Evolutionary conservation across 495 filamentous ascomycete genomes (phyloP), one percentile per base, ranked within the genome.

Genomic region (Pseudoneurospora amorphoporcata): DNA sequence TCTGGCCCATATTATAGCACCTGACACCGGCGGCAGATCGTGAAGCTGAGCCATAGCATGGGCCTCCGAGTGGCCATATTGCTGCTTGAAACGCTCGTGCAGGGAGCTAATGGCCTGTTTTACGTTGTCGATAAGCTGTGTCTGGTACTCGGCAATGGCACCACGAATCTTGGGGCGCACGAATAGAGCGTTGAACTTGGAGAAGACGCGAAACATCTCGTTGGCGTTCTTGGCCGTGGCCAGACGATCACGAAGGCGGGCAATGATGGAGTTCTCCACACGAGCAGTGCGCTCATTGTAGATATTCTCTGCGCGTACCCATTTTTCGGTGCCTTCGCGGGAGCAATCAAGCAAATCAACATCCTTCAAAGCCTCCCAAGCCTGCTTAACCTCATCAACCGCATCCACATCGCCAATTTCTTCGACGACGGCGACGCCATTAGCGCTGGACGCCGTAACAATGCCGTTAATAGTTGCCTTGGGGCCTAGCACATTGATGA

Each of bases 201-300:
- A 99, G 79, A 98, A 98, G 68, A 99, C 95, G 43, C 96, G 92
- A 80, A 99, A 99, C 95, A 98, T 99, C 79, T 98, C 95, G 79
- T 96, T 98, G 29, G 95, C 95, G 70, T 90, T 94, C 85, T 94
- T 98, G 14, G 95, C 94, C 3, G 92, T 97, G 3, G 95, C 95
- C 69, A 99, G 85, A 53, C 95, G 91, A 82, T 99, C 95, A 76
- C 96, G 87, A 10, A 99, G 84, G 42, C 94, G 89, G 71, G 95
- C 94, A 79, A 99, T 99, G 79, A 99, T 99, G 12, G 96, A 97
- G 79, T 98, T 99, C 79, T 99, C 95, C 8, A 99, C 95, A 19
- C 95, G 88, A 16, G 95, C 93, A 37, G 95, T 98, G 23, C 95
- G 91, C 78, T 98, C 96, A 76, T 97, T 98, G 83, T 99, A 99